A percentile compares a stretch with the other conserved stretches of the same genome.
Evolutionary conservation across 192 early-diverging fungal genomes (phyloP).

Genomic region (Rhizoclosmatium sp.): DNA sequence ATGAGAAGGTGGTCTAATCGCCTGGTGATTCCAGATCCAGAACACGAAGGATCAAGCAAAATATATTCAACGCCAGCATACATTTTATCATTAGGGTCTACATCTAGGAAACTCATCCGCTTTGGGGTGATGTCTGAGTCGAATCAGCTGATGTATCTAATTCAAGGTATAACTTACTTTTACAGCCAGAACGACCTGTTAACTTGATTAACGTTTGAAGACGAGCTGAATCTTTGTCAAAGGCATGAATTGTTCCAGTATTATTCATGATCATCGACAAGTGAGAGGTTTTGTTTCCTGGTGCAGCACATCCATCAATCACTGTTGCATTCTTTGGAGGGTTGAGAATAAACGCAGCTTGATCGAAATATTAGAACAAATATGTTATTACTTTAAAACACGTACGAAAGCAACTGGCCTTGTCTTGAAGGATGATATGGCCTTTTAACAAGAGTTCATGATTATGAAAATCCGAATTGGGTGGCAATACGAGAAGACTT

Average conservation of each 20-base stretch:
- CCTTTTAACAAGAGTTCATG: constrained; percentile 79
- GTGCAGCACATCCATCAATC: constrained; percentile 96
- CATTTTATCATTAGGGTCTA: constrained; percentile 70
- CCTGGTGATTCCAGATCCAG: constrained; percentile 92
- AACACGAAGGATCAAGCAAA: constrained; percentile 95
- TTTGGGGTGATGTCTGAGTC: constrained; percentile 73
- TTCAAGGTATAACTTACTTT: constrained; percentile 53
- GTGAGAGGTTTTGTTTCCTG: constrained; percentile 98
- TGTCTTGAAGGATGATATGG: constrained; percentile 81
- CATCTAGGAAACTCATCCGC: constrained; percentile 79
- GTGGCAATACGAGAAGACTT: constrained; percentile 85
- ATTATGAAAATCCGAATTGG: constrained; percentile 88
- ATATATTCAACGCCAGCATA: constrained; percentile 78
- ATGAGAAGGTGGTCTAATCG: constrained; percentile 84
- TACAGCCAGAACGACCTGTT: constrained; percentile 81
- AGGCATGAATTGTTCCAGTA: constrained; percentile 86
- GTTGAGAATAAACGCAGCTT: constrained; percentile 78
- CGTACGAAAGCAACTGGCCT: constrained; percentile 24
- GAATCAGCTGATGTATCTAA: background rate
- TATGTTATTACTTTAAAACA: background rate
- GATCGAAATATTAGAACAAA: background rate
- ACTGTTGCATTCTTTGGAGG: constrained; percentile 66
- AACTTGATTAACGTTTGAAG: constrained; percentile 77
- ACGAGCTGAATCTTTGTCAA: constrained; percentile 83
- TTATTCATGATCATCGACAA: constrained; percentile 89